Conservation (phyloP, 495 filamentous ascomycete genomes). For the Aspergillus conjunctus region DNA sequence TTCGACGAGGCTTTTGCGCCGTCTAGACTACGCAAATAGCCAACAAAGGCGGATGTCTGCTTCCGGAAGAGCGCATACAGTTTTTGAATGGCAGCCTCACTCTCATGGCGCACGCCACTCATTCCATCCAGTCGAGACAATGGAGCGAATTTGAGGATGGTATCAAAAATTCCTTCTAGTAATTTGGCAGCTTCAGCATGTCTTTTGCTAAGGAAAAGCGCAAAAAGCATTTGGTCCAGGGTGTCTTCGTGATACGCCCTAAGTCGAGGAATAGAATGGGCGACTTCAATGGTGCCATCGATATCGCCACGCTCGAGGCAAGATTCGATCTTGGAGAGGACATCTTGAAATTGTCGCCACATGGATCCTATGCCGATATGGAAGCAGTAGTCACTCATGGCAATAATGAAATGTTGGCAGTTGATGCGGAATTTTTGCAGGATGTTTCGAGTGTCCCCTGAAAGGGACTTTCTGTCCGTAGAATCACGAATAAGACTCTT, state of each 20-base stretch:
- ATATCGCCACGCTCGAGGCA: conserved; percentile 52
- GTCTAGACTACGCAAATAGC: conserved; percentile 44
- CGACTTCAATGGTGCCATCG: conserved; percentile 54
- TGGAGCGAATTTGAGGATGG: conserved; percentile 69
- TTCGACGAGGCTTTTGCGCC: conserved; percentile 50
- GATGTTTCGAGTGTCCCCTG: conserved; percentile 43
- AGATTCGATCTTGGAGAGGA: conserved; percentile 63
- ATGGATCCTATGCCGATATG: conserved; percentile 69
- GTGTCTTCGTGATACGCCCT: conserved; percentile 71
- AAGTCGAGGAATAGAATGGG: conserved; percentile 60
- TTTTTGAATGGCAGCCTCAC: conserved; percentile 47
- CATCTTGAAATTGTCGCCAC: conserved; percentile 69
- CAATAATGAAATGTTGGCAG: conserved; percentile 73
- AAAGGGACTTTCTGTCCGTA: conserved; percentile 42
- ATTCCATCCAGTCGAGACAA: conserved; percentile 48
- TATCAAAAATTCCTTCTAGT: conserved; percentile 74
- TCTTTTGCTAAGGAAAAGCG: conserved; percentile 61
- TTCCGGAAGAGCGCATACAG: conserved; percentile 66
- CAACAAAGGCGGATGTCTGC: conserved; percentile 65
- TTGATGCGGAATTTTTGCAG: conserved; percentile 70
- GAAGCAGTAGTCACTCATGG: conserved; percentile 72
- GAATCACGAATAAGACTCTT: conserved; percentile 68
- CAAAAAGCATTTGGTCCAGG: conserved; percentile 78
- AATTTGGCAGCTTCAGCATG: conserved; percentile 66
- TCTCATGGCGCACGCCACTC: conserved; percentile 37